A percentile compares a stretch with the other conserved stretches of the same genome.
phyloP scores from a whole-genome alignment of 345 rosid species.

The Gossypioides kirkii region DNA sequence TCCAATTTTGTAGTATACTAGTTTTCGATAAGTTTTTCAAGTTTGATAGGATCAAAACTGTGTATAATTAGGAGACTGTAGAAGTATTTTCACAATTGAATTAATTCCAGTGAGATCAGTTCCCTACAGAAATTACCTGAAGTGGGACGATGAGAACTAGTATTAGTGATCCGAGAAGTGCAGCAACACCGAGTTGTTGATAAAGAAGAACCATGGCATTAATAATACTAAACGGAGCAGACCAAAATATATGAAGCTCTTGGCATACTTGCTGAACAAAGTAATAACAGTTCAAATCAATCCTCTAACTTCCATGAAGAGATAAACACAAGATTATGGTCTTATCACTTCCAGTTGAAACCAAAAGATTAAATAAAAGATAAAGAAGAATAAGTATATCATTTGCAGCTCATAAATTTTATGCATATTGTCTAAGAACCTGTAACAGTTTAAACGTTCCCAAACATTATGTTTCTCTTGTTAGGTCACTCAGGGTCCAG shows the following conservation, averaged over 20 bases:
- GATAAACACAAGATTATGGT: not conserved
- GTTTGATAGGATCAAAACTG: not conserved
- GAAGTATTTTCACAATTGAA: not conserved
- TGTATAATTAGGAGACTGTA: not conserved
- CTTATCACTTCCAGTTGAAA: not conserved
- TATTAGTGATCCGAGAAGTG: constrained; percentile 72
- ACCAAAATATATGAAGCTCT: constrained; percentile 87
- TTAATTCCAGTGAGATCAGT: too few relatives aligned
- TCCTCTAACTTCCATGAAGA: not conserved
- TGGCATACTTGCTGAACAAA: constrained; percentile 64
- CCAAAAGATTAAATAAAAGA: not conserved
- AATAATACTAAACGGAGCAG: constrained; percentile 86
- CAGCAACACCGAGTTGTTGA: constrained; percentile 83
- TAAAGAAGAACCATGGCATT: constrained; percentile 80
- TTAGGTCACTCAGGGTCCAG: not conserved
- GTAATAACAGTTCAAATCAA: constrained; percentile 4
- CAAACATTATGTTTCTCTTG: not conserved
- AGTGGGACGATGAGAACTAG: constrained; percentile 71
- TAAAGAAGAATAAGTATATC: not conserved
- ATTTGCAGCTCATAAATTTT: not conserved
- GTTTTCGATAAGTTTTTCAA: not conserved
- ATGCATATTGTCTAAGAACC: not conserved
- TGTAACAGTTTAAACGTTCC: not conserved
- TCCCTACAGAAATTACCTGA: not conserved
- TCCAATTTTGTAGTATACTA: not conserved